Conservation (phyloP, 768 basidiomycete species). For the Tulasnella sp. region DNA sequence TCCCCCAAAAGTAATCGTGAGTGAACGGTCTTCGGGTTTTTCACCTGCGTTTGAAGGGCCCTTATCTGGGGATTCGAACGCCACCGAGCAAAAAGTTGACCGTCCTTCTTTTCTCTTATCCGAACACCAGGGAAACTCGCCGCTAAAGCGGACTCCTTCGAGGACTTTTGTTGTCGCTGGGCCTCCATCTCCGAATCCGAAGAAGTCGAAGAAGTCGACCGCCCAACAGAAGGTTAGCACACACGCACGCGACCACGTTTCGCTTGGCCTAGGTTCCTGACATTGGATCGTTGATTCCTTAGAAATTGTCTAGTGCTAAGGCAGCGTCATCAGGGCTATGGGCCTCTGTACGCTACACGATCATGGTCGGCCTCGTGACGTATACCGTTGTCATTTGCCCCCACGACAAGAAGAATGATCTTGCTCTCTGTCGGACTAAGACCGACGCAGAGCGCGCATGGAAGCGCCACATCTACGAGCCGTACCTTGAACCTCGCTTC, state of each 20-base stretch:
- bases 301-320: background rate
- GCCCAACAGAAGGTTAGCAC: background rate
- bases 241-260: background rate
- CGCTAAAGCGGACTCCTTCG: slow-evolving; percentile 3
- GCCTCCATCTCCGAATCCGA: background rate
- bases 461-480: background rate
- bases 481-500: background rate
- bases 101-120: background rate
- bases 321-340: background rate
- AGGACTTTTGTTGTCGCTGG: background rate
- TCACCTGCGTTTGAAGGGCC: background rate
- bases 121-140: slow-evolving; percentile 2
- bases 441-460: background rate
- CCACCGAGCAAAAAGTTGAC: background rate
- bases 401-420: background rate
- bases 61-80: background rate
- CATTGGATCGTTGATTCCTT: background rate
- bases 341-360: background rate
- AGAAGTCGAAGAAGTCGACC: background rate
- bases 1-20: slow-evolving; percentile 11
- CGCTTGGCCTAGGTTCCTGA: background rate
- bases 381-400: slow-evolving; percentile 7
- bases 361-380: background rate
- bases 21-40: background rate
- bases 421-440: background rate